A percentile compares a stretch with the other conserved stretches of the same genome.
phyloP scores from a whole-genome alignment of 192 early-diverging fungal genomes.

The Rhizophagus clarus region DNA sequence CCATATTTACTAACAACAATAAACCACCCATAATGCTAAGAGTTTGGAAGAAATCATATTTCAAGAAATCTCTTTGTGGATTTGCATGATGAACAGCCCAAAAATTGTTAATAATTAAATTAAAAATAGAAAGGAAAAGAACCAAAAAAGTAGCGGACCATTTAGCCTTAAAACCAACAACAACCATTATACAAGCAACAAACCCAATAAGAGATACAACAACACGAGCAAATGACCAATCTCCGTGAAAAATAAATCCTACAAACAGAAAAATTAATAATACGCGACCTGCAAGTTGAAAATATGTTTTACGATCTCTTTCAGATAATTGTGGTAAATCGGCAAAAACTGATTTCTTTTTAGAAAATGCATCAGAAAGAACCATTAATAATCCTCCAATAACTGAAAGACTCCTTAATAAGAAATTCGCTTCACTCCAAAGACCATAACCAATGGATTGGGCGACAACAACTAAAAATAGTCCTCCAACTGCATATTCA shows the following conservation, averaged over 20 bases:
- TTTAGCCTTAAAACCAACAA: constrained; percentile 97
- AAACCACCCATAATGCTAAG: constrained; percentile 95
- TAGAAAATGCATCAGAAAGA: constrained; percentile 76
- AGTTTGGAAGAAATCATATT: constrained; percentile 99
- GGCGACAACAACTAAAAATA: constrained; percentile 79
- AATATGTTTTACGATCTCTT: constrained; percentile 83
- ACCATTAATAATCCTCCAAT: constrained; percentile 94
- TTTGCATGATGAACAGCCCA: constrained; percentile 85
- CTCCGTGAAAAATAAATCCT: constrained; percentile 84
- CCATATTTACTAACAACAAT: constrained; percentile 88
- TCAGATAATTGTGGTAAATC: constrained; percentile 86
- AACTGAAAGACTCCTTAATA: constrained; percentile 92
- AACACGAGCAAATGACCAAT: constrained; percentile 71
- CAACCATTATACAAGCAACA: constrained; percentile 90
- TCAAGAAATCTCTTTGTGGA: constrained; percentile 87
- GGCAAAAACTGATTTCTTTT: constrained; percentile 80
- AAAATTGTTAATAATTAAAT: constrained; percentile 95
- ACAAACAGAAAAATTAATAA: constrained; percentile 92
- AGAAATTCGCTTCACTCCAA: constrained; percentile 86
- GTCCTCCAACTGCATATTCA: constrained; percentile 79
- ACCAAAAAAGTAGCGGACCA: constrained; percentile 94
- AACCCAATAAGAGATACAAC: constrained; percentile 75
- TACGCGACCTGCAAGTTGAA: constrained; percentile 90
- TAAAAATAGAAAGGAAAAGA: constrained; percentile 84
- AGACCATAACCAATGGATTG: constrained; percentile 96